A percentile compares a stretch with the other conserved stretches of the same genome.
phyloP scores from a whole-genome alignment of 78 protist species.

The Chrysochromulina parva region DNA sequence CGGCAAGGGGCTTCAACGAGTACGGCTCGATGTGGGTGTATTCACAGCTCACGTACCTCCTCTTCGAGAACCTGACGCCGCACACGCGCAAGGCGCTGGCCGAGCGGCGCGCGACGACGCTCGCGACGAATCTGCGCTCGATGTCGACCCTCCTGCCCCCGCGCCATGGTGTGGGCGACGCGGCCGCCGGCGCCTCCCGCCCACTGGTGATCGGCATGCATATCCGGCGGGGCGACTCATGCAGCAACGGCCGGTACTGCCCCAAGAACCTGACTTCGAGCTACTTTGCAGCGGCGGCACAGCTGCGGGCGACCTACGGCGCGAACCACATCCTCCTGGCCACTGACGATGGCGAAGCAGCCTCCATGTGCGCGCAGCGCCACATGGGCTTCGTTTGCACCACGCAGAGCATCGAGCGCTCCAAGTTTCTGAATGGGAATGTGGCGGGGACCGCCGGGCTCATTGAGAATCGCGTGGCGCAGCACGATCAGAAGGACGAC shows the following conservation, averaged over 20 bases:
- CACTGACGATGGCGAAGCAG: background rate
- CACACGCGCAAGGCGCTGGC: background rate
- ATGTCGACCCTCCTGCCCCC: no score
- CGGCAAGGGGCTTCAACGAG: background rate
- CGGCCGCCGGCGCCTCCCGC: no score
- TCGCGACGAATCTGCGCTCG: no score
- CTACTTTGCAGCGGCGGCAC: background rate
- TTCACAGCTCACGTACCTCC: background rate
- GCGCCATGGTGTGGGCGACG: no score
- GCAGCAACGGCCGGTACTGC: background rate
- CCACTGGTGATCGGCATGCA: background rate
- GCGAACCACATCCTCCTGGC: background rate
- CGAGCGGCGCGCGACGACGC: no score
- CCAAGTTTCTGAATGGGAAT: background rate
- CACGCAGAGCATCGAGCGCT: background rate
- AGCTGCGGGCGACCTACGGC: background rate
- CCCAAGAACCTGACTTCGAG: background rate
- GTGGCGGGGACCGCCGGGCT: no score
- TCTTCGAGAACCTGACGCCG: background rate
- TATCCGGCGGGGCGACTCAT: constrained; percentile 3
- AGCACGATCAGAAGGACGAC: background rate
- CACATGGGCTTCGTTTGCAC: background rate
- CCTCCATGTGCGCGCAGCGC: background rate
- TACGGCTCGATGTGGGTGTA: background rate
- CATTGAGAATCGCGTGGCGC: background rate